Conservation (phyloP, 73 alveolate genomes). For the Breviolum minutum region DNA sequence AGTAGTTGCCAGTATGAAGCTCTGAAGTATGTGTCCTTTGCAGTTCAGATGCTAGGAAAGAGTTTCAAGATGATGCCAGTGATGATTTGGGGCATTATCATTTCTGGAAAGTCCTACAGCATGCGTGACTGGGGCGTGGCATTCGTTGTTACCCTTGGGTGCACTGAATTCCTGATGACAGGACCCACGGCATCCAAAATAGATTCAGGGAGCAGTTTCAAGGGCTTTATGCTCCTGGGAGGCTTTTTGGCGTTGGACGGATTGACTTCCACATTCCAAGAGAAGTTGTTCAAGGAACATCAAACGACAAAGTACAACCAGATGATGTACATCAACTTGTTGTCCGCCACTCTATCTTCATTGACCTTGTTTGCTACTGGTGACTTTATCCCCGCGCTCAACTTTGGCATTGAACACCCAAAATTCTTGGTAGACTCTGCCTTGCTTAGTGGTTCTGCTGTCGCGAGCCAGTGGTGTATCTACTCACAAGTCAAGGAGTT, state of each 20-base stretch:
- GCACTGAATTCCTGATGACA: constrained; percentile 88
- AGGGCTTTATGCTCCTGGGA: constrained; percentile 46
- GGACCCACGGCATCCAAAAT: constrained; percentile 71
- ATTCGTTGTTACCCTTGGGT: constrained; percentile 61
- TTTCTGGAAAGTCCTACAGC: constrained; percentile 78
- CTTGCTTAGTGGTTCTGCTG: constrained; percentile 68
- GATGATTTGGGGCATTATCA: constrained; percentile 92
- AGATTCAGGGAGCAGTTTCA: constrained; percentile 52
- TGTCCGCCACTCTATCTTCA: constrained; percentile 25
- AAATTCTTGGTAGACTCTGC: constrained; percentile 24
- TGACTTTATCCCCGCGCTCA: constrained; percentile 29
- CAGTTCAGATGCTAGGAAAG: constrained; percentile 83
- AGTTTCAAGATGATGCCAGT: constrained; percentile 95
- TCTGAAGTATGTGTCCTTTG: constrained; percentile 54
- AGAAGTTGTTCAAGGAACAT: constrained; percentile 78
- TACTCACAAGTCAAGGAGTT: constrained; percentile 87
- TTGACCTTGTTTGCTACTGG: constrained; percentile 45
- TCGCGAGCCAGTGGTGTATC: constrained; percentile 91
- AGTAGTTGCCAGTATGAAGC: constrained; percentile 92
- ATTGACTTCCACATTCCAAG: constrained; percentile 65
- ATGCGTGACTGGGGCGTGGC: constrained; percentile 82
- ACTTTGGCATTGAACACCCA: constrained; percentile 48
- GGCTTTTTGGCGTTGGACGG: constrained; percentile 68
- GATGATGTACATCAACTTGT: constrained; percentile 57
- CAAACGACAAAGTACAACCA: constrained; percentile 84